Evolutionary conservation across 331 rosid genomes (phyloP), one percentile per base, ranked within the genome.

Genomic region (Arachis monticola): DNA sequence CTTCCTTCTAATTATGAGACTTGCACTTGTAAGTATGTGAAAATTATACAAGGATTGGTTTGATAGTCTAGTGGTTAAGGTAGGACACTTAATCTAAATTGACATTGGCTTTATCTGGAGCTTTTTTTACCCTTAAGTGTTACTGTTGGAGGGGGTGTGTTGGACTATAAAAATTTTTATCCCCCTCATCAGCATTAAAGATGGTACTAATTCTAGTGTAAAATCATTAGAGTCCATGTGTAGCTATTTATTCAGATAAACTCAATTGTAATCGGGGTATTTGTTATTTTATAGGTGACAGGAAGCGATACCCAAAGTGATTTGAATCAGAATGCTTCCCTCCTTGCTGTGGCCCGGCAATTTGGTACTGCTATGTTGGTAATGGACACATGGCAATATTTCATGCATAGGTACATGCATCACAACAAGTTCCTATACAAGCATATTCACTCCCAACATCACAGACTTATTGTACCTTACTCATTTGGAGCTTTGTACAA

Each of bases 331-430:
- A 77, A 74, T 46, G 47, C 85, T 69, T 92, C 96, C 74, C 59
- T 80, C 7, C 81, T 88, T 7, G 86, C 64, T 50, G 56, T 74
- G 69, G 91, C 84, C 40, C 80, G 90, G 48, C 99, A 92, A 77
- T 92, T 92, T 84, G 71, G 87, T 38, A 87, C 85, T 46, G 97
- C 93, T 6, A 95, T 92, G 97, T 50, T 90, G 69, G 89, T 92
- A 73, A 80, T 95, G 91, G 99, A 95, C 80, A 89, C 99, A 10
- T 95, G 97, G 97, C 99, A 95, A 67, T 95, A 95, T 90, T 88
- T 92, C 35, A 86, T 90, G 91, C 99, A 95, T 81, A 87, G 99
- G 81, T 95, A 84, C 87, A 90, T 95, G 97, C 99, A 95, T 80
- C 92, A 88, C 77, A 95, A 90, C 82, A 95, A 92, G 91, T 90